Conservation (phyloP, 352 stramenopile genomes). For the Globisporangium parvum region DNA sequence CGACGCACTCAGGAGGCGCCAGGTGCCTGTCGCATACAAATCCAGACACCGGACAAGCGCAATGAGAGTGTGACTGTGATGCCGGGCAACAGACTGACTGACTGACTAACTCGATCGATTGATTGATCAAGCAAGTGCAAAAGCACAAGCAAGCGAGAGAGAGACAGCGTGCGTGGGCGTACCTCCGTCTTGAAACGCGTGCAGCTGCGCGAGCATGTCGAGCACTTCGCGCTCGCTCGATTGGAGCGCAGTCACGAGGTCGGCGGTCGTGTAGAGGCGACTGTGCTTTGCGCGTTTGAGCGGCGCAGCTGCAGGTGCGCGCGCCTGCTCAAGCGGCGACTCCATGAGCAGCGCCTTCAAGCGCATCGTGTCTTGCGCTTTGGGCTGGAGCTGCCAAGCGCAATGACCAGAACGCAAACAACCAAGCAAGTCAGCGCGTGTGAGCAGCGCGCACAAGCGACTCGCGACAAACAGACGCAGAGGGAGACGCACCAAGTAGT, state of each 20-base stretch:
- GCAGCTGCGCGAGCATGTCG: conserved; percentile 47
- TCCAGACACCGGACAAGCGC: too few species aligned
- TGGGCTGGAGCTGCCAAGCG: conserved; percentile 46
- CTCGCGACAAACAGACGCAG: background rate
- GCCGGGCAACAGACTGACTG: too few species aligned
- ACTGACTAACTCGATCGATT: too few species aligned
- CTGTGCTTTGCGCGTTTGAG: conserved; percentile 44
- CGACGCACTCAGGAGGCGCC: conserved; percentile 46
- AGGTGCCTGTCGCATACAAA: conserved; percentile 19
- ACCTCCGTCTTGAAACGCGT: conserved; percentile 69
- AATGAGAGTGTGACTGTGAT: background rate
- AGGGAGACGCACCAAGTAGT: conserved; percentile 47
- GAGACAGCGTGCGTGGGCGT: background rate
- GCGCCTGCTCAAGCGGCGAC: conserved; percentile 44
- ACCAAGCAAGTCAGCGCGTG: too few species aligned
- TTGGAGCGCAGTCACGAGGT: conserved; percentile 60
- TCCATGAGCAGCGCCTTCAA: conserved; percentile 60
- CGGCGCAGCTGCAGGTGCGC: conserved; percentile 4
- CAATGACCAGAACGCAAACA: background rate
- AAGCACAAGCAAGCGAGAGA: background rate
- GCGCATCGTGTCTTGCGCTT: conserved; percentile 44
- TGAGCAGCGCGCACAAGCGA: background rate
- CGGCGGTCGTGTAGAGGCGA: conserved; percentile 51
- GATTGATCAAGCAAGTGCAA: too few species aligned
- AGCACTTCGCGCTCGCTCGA: conserved; percentile 59